phyloP scores from a whole-genome alignment of 768 basidiomycete genomes.

The Hypholoma sublateritium region DNA sequence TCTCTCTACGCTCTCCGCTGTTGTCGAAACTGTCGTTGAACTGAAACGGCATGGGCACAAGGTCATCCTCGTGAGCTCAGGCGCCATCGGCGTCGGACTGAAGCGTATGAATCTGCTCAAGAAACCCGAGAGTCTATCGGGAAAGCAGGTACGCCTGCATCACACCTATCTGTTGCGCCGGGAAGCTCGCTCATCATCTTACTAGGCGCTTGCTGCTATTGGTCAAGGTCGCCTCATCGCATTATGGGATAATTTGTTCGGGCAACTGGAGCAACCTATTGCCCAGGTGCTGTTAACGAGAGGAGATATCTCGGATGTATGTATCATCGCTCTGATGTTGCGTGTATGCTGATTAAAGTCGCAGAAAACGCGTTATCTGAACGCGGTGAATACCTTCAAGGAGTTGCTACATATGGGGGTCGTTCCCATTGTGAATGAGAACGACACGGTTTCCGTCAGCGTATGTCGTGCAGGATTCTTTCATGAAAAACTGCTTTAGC shows the following conservation, averaged over 20 bases:
- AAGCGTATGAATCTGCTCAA: slow-evolving; percentile 85
- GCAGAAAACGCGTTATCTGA: slow-evolving; percentile 92
- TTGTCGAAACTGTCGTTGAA: slow-evolving; percentile 87
- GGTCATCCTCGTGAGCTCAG: slow-evolving; percentile 93
- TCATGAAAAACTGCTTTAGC: not conserved
- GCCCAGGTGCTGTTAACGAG: slow-evolving; percentile 93
- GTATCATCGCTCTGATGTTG: slow-evolving; percentile 9
- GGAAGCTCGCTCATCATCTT: not conserved
- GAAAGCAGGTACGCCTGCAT: slow-evolving; percentile 74
- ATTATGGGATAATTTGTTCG: slow-evolving; percentile 95
- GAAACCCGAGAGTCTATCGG: slow-evolving; percentile 80
- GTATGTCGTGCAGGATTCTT: slow-evolving; percentile 45
- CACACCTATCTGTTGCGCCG: not conserved
- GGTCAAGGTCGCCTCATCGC: slow-evolving; percentile 97
- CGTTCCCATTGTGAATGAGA: slow-evolving; percentile 98
- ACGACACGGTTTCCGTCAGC: slow-evolving; percentile 97
- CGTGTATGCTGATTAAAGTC: slow-evolving; percentile 5
- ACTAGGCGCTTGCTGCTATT: slow-evolving; percentile 90
- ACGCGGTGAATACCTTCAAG: slow-evolving; percentile 93
- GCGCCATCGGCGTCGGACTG: slow-evolving; percentile 95
- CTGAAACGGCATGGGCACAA: slow-evolving; percentile 84
- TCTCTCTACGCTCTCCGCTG: slow-evolving; percentile 84
- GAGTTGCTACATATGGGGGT: slow-evolving; percentile 93
- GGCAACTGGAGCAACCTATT: slow-evolving; percentile 91
- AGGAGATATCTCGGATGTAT: slow-evolving; percentile 96